Evolutionary conservation across 2,329 filamentous ascomycete genomes (phyloP), one percentile per base, ranked within the genome.

Genomic region (Akanthomyces uredinophilus): DNA sequence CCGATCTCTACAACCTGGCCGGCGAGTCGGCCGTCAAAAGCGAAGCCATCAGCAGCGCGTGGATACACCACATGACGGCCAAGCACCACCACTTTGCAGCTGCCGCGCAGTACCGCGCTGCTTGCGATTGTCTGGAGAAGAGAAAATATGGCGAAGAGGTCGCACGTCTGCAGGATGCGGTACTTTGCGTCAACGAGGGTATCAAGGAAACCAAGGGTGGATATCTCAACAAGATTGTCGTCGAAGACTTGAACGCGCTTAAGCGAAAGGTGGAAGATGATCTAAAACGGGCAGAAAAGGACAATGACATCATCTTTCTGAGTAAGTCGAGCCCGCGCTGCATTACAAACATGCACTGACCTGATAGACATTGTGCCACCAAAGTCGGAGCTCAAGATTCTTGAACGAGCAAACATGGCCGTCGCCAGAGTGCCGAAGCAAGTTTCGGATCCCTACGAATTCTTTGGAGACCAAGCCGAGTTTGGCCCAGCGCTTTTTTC

Each of bases 51-150:
- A 95, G 91, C 72, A 93, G 90, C 61, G 90, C 95, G 65, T 98
- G 94, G 95, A 97, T 99, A 68, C 94, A 98, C 74, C 94, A 98
- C 72, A 93, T 96, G 84, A 93, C 90, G 29, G 95, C 94, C 6
- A 99, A 98, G 73, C 93, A 98, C 71, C 91, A 97, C 71, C 95
- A 98, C 74, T 98, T 99, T 76, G 93, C 94, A 1, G 94, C 92
- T 0, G 95, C 95, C 0, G 95, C 95, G 0, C 95, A 99, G 72
- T 98, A 94, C 69, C 83, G 95, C 16, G 92, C 94, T 29, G 92
- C 95, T 0, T 88, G 92, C 65, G 93, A 97, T 70, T 95, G 91
- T 68, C 74, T 99, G 16, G 95, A 98, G 76, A 98, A 96, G 82
- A 83, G 89, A 55, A 96, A 89, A 71, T 99, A 97, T 67, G 95